Conservation (phyloP, 2,329 filamentous ascomycete genomes). For the Geoglossum cookeanum region DNA sequence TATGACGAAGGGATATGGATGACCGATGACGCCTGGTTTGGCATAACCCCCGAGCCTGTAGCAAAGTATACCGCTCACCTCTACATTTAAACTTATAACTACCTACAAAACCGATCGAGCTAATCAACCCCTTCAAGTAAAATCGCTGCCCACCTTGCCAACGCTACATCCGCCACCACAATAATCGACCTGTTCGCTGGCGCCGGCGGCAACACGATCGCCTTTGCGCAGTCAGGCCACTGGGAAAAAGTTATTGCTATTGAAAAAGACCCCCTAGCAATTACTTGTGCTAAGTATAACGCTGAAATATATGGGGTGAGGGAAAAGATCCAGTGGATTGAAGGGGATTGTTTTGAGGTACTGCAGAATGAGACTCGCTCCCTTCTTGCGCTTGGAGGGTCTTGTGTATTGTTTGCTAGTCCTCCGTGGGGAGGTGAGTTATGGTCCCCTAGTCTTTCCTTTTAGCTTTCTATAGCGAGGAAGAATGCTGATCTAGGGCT, state of each 20-base stretch:
- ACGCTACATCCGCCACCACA: slow-evolving; percentile 33
- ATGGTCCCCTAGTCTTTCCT: background rate
- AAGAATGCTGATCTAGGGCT: no score
- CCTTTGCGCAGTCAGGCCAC: slow-evolving; percentile 63
- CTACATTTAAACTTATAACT: no score
- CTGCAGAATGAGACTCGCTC: slow-evolving; percentile 25
- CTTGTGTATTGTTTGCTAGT: slow-evolving; percentile 47
- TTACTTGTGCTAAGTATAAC: slow-evolving; percentile 86
- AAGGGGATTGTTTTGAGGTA: slow-evolving; percentile 69
- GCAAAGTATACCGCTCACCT: slow-evolving; percentile 39
- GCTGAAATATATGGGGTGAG: slow-evolving; percentile 66
- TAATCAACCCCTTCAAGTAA: slow-evolving; percentile 27
- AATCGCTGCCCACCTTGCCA: slow-evolving; percentile 54
- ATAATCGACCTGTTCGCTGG: slow-evolving; percentile 83
- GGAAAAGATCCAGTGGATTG: slow-evolving; percentile 65
- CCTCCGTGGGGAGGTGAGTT: slow-evolving; percentile 53
- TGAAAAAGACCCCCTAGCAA: slow-evolving; percentile 60
- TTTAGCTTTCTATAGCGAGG: no score
- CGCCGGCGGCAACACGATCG: slow-evolving; percentile 83
- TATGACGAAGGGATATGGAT: slow-evolving; percentile 81
- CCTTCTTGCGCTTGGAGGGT: slow-evolving; percentile 11
- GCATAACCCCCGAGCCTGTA: slow-evolving; percentile 83
- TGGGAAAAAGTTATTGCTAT: slow-evolving; percentile 79
- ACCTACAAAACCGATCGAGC: background rate
- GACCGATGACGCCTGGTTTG: slow-evolving; percentile 92